A percentile compares a stretch with the other conserved stretches of the same genome.
These are phyloP conservation scores for Thielaviopsis punctulata DNA, from an alignment of 2,329 filamentous ascomycete species.

Conservation along the genomic window DNA sequence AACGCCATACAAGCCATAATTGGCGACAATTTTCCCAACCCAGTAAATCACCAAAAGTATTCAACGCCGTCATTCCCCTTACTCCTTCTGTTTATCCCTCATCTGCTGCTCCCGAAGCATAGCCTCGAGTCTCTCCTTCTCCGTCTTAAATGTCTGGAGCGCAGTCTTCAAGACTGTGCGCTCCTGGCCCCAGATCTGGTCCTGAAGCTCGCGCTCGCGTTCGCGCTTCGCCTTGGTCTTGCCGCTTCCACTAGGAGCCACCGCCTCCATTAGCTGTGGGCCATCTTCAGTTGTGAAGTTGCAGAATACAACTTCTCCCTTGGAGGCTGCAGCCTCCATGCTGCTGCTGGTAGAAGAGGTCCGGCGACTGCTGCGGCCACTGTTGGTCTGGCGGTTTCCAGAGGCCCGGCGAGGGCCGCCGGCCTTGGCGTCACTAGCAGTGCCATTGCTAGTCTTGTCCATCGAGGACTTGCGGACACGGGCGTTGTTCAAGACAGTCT, in stretches of 20 bases:
- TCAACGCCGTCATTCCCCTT: too few species aligned
- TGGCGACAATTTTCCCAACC: too few species aligned
- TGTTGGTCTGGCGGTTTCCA: not conserved
- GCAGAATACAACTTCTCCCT: conserved; percentile 47
- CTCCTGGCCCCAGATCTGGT: too few species aligned
- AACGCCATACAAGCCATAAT: too few species aligned
- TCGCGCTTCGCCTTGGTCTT: conserved; percentile 93
- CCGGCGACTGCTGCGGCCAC: not conserved
- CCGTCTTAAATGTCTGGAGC: too few species aligned
- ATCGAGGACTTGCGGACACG: not conserved
- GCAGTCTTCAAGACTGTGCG: too few species aligned
- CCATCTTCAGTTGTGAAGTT: conserved; percentile 79
- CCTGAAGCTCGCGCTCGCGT: too few species aligned
- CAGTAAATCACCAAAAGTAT: too few species aligned
- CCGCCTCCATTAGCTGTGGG: conserved; percentile 64
- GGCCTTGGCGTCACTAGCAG: not conserved
- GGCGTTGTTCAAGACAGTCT: not conserved
- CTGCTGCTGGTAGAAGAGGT: not conserved
- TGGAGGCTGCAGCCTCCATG: too few species aligned
- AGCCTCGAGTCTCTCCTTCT: too few species aligned
- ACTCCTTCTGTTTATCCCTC: too few species aligned
- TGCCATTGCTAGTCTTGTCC: not conserved
- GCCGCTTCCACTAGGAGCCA: conserved; percentile 75
- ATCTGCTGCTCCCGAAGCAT: too few species aligned
- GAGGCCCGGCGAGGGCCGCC: not conserved